Evolutionary conservation across 2,329 filamentous ascomycete genomes (phyloP).

Genomic region (Sordariomycetes sp.): DNA sequence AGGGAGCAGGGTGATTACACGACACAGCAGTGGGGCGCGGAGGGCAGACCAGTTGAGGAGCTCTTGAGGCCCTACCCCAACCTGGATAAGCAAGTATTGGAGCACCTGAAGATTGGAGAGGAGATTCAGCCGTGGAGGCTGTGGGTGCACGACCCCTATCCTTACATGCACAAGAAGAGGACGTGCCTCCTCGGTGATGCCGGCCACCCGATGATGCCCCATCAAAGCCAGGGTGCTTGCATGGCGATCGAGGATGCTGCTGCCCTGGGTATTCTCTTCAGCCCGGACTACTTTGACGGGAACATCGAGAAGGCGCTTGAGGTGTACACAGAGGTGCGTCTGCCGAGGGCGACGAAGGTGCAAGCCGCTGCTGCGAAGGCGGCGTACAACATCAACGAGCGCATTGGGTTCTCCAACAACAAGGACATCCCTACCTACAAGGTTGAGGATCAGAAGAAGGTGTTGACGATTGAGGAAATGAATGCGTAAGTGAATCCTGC

Average conservation of each 20-base stretch:
- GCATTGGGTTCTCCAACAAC: constrained; percentile 57
- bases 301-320: constrained; percentile 36
- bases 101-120: constrained; percentile 48
- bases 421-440: constrained; percentile 47
- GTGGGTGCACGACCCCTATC: constrained; percentile 53
- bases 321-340: constrained; percentile 42
- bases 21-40: constrained; percentile 49
- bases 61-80: constrained; percentile 51
- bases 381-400: constrained; percentile 52
- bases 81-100: constrained; percentile 47
- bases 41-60: constrained; percentile 44
- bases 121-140: constrained; percentile 59
- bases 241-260: constrained; percentile 62
- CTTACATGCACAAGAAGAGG: constrained; percentile 39
- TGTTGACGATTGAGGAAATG: constrained; percentile 62
- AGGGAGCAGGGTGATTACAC: constrained; percentile 46
- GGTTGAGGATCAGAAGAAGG: constrained; percentile 50
- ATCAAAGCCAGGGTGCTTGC: constrained; percentile 61
- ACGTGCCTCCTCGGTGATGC: constrained; percentile 57
- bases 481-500: constrained; percentile 38
- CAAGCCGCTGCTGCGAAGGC: constrained; percentile 49
- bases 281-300: constrained; percentile 32
- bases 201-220: constrained; percentile 60
- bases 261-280: constrained; percentile 53
- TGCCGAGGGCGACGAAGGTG: constrained; percentile 45